Evolutionary conservation across 768 basidiomycete genomes (phyloP).

Genomic region (Atractiella rhizophila): DNA sequence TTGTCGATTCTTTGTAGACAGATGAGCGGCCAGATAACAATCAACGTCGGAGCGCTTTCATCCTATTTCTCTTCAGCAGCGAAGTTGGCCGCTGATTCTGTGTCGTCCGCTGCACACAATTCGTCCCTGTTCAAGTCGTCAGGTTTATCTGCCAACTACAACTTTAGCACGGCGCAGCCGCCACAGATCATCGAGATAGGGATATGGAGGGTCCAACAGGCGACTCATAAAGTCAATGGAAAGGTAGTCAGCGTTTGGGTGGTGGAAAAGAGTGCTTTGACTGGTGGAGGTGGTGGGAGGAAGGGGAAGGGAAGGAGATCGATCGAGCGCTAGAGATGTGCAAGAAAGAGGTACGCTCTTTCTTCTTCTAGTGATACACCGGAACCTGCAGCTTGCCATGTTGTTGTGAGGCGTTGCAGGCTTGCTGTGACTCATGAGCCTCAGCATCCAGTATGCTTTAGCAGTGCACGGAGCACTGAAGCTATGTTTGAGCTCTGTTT

Average conservation of each 20-base stretch:
- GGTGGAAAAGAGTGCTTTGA: conserved; percentile 54
- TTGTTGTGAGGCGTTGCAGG: background rate
- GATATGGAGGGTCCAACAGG: conserved; percentile 67
- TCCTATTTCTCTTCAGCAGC: too few relatives aligned
- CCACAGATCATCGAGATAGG: conserved; percentile 26
- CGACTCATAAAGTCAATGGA: conserved; percentile 60
- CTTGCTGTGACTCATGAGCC: background rate
- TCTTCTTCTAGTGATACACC: background rate
- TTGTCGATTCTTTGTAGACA: too few relatives aligned
- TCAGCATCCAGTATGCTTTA: conserved; percentile 1
- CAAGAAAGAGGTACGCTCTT: conserved; percentile 52
- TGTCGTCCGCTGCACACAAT: too few relatives aligned
- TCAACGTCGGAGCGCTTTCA: too few relatives aligned
- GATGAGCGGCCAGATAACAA: too few relatives aligned
- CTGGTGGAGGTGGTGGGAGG: conserved; percentile 43
- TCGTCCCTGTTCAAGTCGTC: too few relatives aligned
- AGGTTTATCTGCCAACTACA: too few relatives aligned
- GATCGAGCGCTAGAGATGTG: conserved; percentile 59
- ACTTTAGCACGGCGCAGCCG: too few relatives aligned
- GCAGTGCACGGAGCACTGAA: background rate
- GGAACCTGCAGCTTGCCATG: background rate
- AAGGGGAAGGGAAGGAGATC: conserved; percentile 25
- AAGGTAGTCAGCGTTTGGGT: conserved; percentile 84
- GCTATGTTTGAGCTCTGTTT: background rate
- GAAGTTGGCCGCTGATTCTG: too few relatives aligned